These are phyloP conservation scores for Phytopythium litorale DNA, from an alignment of 352 stramenopile species.

Conservation along the genomic window DNA sequence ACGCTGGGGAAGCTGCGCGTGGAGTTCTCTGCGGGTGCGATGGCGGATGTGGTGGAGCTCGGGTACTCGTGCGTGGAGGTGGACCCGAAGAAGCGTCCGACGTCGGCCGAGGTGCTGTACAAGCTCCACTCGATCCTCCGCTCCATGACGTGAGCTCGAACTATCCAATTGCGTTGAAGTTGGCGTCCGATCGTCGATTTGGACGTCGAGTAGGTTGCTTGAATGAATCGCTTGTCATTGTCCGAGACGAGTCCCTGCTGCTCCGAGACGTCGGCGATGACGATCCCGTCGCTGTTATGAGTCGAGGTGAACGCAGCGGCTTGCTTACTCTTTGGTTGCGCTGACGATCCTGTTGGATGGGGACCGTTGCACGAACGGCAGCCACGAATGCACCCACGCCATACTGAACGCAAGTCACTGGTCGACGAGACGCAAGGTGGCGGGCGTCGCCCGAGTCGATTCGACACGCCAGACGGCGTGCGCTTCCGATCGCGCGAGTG, in stretches of 20 bases:
- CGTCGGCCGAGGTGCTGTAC: conserved; percentile 27
- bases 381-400: not conserved
- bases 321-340: not conserved
- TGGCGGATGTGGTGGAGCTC: conserved; percentile 8
- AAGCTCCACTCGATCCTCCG: conserved; percentile 27
- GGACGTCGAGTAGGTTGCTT: too few species aligned
- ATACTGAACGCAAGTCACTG: not conserved
- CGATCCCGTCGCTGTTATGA: too few species aligned
- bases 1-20: conserved; percentile 26
- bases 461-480: too few species aligned
- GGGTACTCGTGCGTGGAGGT: conserved; percentile 20
- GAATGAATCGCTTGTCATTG: too few species aligned
- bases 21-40: conserved; percentile 22
- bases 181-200: too few species aligned
- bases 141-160: conserved; percentile 1
- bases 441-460: too few species aligned
- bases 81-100: conserved; percentile 24
- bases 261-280: too few species aligned
- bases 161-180: not conserved
- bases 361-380: not conserved
- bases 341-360: not conserved
- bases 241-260: too few species aligned
- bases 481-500: too few species aligned
- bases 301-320: too few species aligned
- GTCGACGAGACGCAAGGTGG: not conserved